Percentiles rank a stretch among this genome's conserved stretches.
Evolutionary conservation across 352 stramenopile species (phyloP).

Genomic region (Phytophthora rubi): DNA sequence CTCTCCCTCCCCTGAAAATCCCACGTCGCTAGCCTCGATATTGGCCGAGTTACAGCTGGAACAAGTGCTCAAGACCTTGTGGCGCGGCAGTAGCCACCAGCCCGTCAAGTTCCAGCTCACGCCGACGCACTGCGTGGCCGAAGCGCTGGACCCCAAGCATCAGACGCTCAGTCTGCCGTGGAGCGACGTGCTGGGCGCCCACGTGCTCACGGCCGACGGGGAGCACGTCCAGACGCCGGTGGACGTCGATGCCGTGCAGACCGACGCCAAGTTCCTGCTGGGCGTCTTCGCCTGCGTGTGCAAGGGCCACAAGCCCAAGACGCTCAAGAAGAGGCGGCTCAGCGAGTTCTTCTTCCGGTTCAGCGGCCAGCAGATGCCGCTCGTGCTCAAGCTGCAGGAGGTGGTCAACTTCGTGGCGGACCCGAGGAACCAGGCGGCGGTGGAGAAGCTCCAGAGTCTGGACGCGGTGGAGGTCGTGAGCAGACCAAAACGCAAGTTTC

Average conservation of each 20-base stretch:
- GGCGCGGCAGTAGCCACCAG: conserved; percentile 32
- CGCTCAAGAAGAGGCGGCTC: conserved; percentile 49
- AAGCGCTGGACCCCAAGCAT: conserved; percentile 10
- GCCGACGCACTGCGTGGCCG: conserved; percentile 25
- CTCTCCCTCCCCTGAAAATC: conserved; percentile 6
- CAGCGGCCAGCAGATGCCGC: conserved; percentile 39
- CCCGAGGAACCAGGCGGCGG: conserved; percentile 38
- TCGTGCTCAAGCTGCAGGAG: conserved; percentile 40
- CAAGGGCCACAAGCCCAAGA: conserved; percentile 30
- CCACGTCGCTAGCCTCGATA: conserved; percentile 12
- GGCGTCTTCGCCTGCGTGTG: conserved; percentile 54
- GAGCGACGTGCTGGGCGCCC: conserved; percentile 59
- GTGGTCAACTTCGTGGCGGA: conserved; percentile 63
- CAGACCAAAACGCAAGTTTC: conserved; percentile 44
- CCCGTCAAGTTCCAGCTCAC: conserved; percentile 32
- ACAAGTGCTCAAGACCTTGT: conserved; percentile 40
- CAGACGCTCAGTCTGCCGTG: conserved; percentile 41
- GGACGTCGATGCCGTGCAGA: conserved; percentile 19
- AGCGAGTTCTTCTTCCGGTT: conserved; percentile 62
- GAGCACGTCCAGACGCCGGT: conserved; percentile 39
- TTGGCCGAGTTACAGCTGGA: conserved; percentile 40
- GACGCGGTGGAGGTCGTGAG: conserved; percentile 37
- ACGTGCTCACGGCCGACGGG: conserved; percentile 55
- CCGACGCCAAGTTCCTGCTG: conserved; percentile 44
- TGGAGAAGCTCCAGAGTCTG: conserved; percentile 35